Evolutionary conservation across 345 rosid species (phyloP).

Genomic region (Mercurialis annua): DNA sequence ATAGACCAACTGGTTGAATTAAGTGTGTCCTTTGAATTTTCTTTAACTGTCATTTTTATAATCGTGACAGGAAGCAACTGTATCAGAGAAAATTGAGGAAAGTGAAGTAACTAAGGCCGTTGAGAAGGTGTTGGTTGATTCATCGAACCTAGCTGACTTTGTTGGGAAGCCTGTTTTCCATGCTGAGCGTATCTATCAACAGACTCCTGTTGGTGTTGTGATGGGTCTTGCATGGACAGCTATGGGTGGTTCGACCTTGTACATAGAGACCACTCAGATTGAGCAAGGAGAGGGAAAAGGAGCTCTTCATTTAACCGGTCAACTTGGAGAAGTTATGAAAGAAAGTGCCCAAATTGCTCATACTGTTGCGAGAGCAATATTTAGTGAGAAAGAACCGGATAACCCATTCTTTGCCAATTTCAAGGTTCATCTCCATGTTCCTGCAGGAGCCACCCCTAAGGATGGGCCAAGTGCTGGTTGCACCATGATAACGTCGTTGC

Average conservation of each 20-base stretch:
- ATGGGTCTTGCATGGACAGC: constrained; percentile 99
- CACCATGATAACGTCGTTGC: constrained; percentile 97
- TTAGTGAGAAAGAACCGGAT: constrained; percentile 63
- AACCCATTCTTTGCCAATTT: constrained; percentile 73
- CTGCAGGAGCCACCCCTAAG: constrained; percentile 96
- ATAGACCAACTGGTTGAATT: too few relatives aligned
- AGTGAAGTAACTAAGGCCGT: constrained; percentile 30
- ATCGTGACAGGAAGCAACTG: constrained; percentile 39
- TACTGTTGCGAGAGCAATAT: constrained; percentile 74
- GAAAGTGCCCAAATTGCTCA: constrained; percentile 97
- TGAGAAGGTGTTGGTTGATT: constrained; percentile 64
- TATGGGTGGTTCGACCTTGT: constrained; percentile 98
- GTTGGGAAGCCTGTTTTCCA: constrained; percentile 97
- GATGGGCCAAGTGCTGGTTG: constrained; percentile 99
- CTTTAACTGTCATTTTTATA: background rate
- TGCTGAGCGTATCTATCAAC: constrained; percentile 86
- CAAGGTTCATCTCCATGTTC: constrained; percentile 97
- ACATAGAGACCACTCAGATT: constrained; percentile 79
- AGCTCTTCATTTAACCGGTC: constrained; percentile 74
- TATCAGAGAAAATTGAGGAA: constrained; percentile 35
- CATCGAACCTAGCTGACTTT: constrained; percentile 64
- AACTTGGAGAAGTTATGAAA: constrained; percentile 98
- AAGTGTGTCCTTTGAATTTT: background rate
- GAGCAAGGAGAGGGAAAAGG: constrained; percentile 96
- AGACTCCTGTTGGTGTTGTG: constrained; percentile 90